phyloP scores from a whole-genome alignment of 768 basidiomycete species.

The Cyathus striatus region DNA sequence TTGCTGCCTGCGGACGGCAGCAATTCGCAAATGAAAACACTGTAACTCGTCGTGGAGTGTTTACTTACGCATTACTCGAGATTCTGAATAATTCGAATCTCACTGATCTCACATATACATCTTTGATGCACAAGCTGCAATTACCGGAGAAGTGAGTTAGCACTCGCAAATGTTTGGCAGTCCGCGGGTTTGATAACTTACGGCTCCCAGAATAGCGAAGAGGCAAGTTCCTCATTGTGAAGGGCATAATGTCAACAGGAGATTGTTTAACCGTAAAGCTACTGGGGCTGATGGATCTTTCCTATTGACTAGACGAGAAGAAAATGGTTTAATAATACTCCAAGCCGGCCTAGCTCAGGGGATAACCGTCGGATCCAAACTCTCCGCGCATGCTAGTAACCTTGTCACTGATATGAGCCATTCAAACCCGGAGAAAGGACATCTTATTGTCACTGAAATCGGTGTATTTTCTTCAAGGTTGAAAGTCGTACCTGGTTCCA shows the following conservation, averaged over 20 bases:
- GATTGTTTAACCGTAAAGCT: conserved; percentile 23
- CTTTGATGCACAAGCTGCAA: conserved; percentile 23
- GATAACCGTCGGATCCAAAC: conserved; percentile 19
- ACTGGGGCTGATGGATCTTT: conserved; percentile 20
- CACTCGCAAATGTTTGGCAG: neutral
- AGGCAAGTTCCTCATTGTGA: conserved; percentile 32
- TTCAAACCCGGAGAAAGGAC: conserved; percentile 15
- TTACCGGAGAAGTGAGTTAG: conserved; percentile 22
- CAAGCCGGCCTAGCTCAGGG: conserved; percentile 27
- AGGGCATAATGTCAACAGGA: conserved; percentile 23
- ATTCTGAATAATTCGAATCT: conserved; percentile 15
- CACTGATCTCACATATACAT: conserved; percentile 22
- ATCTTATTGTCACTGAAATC: conserved; percentile 14
- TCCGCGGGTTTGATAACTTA: neutral
- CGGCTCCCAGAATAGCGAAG: neutral
- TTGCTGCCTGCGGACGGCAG: conserved; percentile 34
- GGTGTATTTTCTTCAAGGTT: conserved; percentile 15
- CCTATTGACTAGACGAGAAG: conserved; percentile 15
- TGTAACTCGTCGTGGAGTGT: conserved; percentile 18
- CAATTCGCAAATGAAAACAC: conserved; percentile 26
- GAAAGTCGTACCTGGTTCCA: neutral
- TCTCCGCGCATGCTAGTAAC: conserved; percentile 18
- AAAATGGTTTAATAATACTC: conserved; percentile 10
- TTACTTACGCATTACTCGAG: conserved; percentile 22
- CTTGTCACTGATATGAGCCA: conserved; percentile 10